Conservation (phyloP, 2,329 filamentous ascomycete genomes). For the Paracoccidioides brasiliensis region DNA sequence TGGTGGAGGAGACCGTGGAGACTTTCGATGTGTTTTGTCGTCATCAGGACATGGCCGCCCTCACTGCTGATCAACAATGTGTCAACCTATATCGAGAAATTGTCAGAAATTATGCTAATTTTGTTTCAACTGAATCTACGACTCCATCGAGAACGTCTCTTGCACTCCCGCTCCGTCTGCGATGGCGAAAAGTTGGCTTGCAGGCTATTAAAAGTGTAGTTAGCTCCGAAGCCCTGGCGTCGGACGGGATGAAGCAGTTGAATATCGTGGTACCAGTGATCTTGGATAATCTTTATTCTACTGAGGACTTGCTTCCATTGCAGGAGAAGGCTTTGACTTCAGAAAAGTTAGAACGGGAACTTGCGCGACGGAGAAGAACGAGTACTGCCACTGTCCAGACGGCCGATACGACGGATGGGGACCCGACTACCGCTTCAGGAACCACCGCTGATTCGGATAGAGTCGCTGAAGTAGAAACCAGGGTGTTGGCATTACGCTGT, state of each 20-base stretch:
- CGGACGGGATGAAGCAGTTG: slow-evolving; percentile 63
- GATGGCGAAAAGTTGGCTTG: slow-evolving; percentile 62
- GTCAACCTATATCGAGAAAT: slow-evolving; percentile 70
- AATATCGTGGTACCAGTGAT: slow-evolving; percentile 71
- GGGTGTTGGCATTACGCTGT: slow-evolving; percentile 70
- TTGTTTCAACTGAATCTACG: slow-evolving; percentile 52
- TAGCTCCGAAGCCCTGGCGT: slow-evolving; percentile 62
- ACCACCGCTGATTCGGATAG: slow-evolving; percentile 80
- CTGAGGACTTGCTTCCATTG: slow-evolving; percentile 55
- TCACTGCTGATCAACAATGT: slow-evolving; percentile 77
- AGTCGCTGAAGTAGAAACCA: slow-evolving; percentile 77
- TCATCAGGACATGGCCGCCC: slow-evolving; percentile 71
- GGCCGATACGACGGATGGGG: slow-evolving; percentile 54
- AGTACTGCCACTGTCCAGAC: slow-evolving; percentile 71
- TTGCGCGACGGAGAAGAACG: slow-evolving; percentile 51
- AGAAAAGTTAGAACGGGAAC: slow-evolving; percentile 56
- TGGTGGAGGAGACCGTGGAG: slow-evolving; percentile 79
- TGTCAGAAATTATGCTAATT: slow-evolving; percentile 63
- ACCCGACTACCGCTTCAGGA: slow-evolving; percentile 52
- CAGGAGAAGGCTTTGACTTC: slow-evolving; percentile 53
- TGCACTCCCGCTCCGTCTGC: slow-evolving; percentile 61
- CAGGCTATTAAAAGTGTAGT: slow-evolving; percentile 72
- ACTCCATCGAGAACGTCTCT: slow-evolving; percentile 37
- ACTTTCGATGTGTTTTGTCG: slow-evolving; percentile 82
- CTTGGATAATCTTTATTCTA: slow-evolving; percentile 71